These are phyloP conservation scores for Linnemannia hyalina DNA, from an alignment of 192 early-diverging fungal genomes.

Conservation along the genomic window DNA sequence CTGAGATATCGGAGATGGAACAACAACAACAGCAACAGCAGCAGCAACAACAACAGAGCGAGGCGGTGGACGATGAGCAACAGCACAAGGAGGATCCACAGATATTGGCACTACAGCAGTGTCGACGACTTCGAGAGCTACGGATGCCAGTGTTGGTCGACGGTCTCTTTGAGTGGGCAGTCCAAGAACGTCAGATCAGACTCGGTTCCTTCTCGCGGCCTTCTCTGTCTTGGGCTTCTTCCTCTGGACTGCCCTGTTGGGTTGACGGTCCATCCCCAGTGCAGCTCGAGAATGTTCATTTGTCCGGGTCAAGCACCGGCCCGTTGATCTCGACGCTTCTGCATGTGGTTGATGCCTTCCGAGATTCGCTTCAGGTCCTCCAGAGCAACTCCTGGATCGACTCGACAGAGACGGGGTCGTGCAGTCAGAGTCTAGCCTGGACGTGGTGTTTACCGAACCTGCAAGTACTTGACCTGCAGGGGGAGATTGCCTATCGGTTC, in stretches of 20 bases:
- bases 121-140: slow-evolving; percentile 31
- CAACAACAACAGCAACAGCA: neutral
- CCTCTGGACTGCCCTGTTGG: slow-evolving; percentile 6
- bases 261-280: slow-evolving; percentile 13
- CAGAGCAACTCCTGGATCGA: slow-evolving; percentile 48
- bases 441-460: slow-evolving; percentile 30
- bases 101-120: slow-evolving; percentile 22
- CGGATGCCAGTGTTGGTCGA: slow-evolving; percentile 43
- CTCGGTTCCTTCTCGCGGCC: neutral
- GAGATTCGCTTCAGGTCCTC: slow-evolving; percentile 34
- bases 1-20: neutral
- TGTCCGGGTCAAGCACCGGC: slow-evolving; percentile 36
- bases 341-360: slow-evolving; percentile 40
- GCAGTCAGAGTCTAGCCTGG: slow-evolving; percentile 25
- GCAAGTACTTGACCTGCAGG: slow-evolving; percentile 39
- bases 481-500: slow-evolving; percentile 44
- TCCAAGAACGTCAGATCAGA: slow-evolving; percentile 21
- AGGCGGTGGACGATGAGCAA: slow-evolving; percentile 5
- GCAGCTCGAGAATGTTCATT: slow-evolving; percentile 29
- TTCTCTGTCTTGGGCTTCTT: neutral
- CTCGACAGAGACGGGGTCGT: slow-evolving; percentile 22
- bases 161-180: slow-evolving; percentile 37
- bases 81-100: slow-evolving; percentile 23
- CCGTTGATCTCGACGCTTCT: slow-evolving; percentile 36
- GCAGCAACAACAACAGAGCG: neutral